A percentile compares a stretch with the other conserved stretches of the same genome.
Conservation (phyloP, 139 green algal genomes). For the Nannochloris sp. region DNA sequence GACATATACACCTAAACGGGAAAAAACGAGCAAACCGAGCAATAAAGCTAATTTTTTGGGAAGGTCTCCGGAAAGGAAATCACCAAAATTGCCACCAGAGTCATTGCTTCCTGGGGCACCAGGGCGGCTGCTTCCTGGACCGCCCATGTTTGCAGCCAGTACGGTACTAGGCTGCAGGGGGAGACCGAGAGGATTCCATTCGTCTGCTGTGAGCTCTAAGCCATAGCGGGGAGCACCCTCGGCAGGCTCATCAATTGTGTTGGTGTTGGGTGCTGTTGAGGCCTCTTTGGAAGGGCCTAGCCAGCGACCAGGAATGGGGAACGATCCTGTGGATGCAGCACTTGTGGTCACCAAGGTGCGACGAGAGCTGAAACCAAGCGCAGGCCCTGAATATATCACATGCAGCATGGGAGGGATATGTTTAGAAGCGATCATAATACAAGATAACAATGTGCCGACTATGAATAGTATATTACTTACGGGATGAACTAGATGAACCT, state of each 20-base stretch:
- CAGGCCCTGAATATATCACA: neutral
- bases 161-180: neutral
- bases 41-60: constrained; percentile 68
- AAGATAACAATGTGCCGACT: neutral
- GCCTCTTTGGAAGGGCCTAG: constrained; percentile 1
- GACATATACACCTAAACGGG: constrained; percentile 88
- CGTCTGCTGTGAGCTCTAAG: constrained; percentile 27
- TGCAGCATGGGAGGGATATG: neutral
- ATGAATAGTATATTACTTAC: neutral
- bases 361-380: no score
- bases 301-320: constrained; percentile 10
- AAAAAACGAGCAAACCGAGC: constrained; percentile 79
- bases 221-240: constrained; percentile 22
- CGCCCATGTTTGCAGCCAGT: constrained; percentile 2
- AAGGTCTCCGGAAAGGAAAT: constrained; percentile 62
- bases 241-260: neutral
- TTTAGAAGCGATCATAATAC: neutral
- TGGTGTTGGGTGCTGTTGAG: neutral
- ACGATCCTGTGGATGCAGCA: neutral
- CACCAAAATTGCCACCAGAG: constrained; percentile 1
- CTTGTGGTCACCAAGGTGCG: no score
- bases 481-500: neutral
- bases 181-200: constrained; percentile 31
- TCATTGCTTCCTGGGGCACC: neutral
- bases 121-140: neutral